phyloP scores from a whole-genome alignment of 495 filamentous ascomycete genomes.

The Trichoderma virens region DNA sequence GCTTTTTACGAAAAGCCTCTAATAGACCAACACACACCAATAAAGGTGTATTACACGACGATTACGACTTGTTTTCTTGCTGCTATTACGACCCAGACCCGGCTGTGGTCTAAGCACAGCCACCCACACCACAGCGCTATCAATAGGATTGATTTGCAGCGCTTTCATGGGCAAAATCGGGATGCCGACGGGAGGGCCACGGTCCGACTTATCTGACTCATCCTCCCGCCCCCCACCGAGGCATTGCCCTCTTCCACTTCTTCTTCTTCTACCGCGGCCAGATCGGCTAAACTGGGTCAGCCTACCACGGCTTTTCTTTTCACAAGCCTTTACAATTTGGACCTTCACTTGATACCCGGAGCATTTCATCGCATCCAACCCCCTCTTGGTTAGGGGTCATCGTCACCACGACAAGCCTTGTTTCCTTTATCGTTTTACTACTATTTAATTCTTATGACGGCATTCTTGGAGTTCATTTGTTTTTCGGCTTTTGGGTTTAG shows the following conservation, averaged over 20 bases:
- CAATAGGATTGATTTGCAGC: neutral
- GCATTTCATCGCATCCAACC: neutral
- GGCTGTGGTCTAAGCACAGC: neutral
- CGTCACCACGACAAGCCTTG: neutral
- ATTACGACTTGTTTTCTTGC: neutral
- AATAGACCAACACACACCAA: neutral
- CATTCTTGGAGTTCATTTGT: slow-evolving; percentile 3
- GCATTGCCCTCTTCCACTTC: neutral
- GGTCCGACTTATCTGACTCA: slow-evolving; percentile 1
- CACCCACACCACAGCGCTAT: neutral
- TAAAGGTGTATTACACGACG: neutral
- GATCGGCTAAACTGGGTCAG: neutral
- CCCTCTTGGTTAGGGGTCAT: neutral
- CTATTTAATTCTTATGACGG: neutral
- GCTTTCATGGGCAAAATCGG: neutral
- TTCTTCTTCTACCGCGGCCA: neutral
- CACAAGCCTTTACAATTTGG: neutral
- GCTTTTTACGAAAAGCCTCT: neutral
- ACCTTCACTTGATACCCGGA: slow-evolving; percentile 7
- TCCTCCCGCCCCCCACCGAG: neutral
- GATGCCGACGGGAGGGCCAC: neutral
- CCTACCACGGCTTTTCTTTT: neutral
- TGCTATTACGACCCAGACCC: neutral
- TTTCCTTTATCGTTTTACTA: neutral
- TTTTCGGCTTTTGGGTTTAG: neutral